These are phyloP conservation scores for Trichoderma sp. DNA, from an alignment of 2,329 filamentous ascomycete genomes.

Conservation along the genomic window DNA sequence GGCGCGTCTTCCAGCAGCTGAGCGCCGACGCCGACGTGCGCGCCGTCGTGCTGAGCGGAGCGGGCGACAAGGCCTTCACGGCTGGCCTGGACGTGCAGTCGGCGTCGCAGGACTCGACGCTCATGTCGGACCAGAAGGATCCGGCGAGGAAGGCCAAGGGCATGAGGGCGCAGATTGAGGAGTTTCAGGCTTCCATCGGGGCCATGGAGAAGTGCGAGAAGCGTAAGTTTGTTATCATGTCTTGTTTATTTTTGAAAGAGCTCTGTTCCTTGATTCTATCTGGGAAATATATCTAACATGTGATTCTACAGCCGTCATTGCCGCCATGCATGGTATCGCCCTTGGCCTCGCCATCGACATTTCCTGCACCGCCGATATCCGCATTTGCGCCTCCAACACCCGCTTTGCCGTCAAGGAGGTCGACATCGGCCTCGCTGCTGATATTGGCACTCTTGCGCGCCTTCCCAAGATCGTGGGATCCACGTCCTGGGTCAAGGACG, in stretches of 20 bases:
- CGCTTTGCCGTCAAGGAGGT: slow-evolving; percentile 76
- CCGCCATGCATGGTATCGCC: slow-evolving; percentile 73
- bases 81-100: slow-evolving; percentile 80
- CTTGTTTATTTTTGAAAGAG: not conserved
- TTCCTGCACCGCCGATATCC: slow-evolving; percentile 66
- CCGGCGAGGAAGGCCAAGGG: slow-evolving; percentile 60
- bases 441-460: slow-evolving; percentile 72
- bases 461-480: slow-evolving; percentile 72
- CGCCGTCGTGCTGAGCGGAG: slow-evolving; percentile 74
- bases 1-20: slow-evolving; percentile 67
- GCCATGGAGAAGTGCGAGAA: slow-evolving; percentile 86
- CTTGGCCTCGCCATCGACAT: slow-evolving; percentile 79
- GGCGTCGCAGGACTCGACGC: slow-evolving; percentile 53
- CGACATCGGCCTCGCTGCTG: slow-evolving; percentile 76
- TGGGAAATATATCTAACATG: not conserved
- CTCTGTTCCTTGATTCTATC: not conserved
- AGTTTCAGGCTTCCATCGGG: slow-evolving; percentile 78
- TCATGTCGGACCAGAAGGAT: slow-evolving; percentile 47
- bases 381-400: slow-evolving; percentile 59
- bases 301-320: slow-evolving; percentile 65
- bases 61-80: slow-evolving; percentile 81
- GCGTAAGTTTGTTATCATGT: slow-evolving; percentile 48
- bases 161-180: slow-evolving; percentile 66
- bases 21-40: slow-evolving; percentile 71
- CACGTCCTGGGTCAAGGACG: slow-evolving; percentile 75